phyloP scores from a whole-genome alignment of 2,329 filamentous ascomycete species.

The Ampelomyces quisqualis region DNA sequence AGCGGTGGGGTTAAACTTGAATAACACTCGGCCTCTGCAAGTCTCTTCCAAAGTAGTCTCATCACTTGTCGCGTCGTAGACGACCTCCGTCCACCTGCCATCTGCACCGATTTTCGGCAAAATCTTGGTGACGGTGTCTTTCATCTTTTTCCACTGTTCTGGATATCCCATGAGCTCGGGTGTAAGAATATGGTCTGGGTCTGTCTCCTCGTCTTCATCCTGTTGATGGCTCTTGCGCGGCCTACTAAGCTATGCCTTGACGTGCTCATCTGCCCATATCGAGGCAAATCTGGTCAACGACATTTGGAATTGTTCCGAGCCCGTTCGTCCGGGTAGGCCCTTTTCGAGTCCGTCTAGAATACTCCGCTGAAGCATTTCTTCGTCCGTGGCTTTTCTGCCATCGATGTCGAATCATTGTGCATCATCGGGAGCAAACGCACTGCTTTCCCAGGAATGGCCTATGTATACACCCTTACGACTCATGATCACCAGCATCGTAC shows the following conservation, averaged over 20 bases:
- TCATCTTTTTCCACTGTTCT: neutral
- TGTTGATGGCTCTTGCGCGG: neutral
- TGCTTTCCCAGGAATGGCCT: conserved; percentile 7
- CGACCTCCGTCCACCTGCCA: neutral
- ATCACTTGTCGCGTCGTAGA: neutral
- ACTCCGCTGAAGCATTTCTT: neutral
- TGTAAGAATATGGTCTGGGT: no score
- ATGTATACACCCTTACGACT: conserved; percentile 7
- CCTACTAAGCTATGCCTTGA: conserved; percentile 2
- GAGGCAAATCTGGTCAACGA: neutral
- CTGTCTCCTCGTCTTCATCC: neutral
- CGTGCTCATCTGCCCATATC: neutral
- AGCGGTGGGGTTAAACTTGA: neutral
- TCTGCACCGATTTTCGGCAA: neutral
- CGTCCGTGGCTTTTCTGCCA: neutral
- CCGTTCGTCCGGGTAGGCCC: neutral
- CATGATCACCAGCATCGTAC: conserved; percentile 7
- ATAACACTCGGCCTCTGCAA: neutral
- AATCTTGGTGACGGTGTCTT: neutral
- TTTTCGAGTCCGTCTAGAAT: neutral
- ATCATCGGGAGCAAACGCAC: conserved; percentile 1
- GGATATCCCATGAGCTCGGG: no score
- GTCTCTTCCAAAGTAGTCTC: neutral
- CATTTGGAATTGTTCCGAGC: neutral
- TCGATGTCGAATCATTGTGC: neutral